A percentile compares a stretch with the other conserved stretches of the same genome.
Conservation (phyloP, 2,329 filamentous ascomycete genomes). For the Colletotrichum lupini region DNA sequence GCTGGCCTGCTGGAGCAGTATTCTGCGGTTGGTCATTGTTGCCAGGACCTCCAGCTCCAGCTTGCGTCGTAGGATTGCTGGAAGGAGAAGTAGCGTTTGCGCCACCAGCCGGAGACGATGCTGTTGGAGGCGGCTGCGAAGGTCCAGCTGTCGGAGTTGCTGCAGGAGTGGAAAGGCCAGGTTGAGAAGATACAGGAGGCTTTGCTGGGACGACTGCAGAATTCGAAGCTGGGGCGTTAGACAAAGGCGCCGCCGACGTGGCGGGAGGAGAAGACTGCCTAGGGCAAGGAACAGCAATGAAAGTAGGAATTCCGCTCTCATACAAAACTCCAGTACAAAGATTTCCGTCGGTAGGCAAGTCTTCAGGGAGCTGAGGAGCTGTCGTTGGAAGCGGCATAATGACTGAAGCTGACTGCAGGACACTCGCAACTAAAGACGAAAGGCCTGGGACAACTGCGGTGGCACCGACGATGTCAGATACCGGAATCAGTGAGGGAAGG, state of each 20-base stretch:
- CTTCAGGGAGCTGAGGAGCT: conserved; percentile 19
- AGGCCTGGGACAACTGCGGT: background rate
- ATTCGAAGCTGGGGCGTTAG: background rate
- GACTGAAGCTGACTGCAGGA: background rate
- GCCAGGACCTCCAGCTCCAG: background rate
- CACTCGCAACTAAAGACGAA: background rate
- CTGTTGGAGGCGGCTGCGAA: background rate
- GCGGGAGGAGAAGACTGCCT: background rate
- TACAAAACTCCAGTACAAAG: conserved; percentile 14
- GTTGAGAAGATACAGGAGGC: background rate
- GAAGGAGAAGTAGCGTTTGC: background rate
- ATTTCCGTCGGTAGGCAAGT: background rate
- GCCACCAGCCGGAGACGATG: too few relatives aligned
- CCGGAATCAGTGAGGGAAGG: background rate
- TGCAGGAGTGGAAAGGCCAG: background rate
- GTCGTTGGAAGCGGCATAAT: background rate
- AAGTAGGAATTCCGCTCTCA: conserved; percentile 12
- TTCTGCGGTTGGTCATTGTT: background rate
- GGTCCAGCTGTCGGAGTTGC: background rate
- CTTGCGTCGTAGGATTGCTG: background rate
- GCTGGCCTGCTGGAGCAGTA: background rate
- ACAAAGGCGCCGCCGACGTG: background rate
- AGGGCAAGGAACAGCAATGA: conserved; percentile 2
- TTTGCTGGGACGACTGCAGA: background rate
- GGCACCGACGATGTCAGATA: background rate